These are phyloP conservation scores for Zangia roseola DNA, from an alignment of 768 basidiomycete genomes.

Conservation along the genomic window DNA sequence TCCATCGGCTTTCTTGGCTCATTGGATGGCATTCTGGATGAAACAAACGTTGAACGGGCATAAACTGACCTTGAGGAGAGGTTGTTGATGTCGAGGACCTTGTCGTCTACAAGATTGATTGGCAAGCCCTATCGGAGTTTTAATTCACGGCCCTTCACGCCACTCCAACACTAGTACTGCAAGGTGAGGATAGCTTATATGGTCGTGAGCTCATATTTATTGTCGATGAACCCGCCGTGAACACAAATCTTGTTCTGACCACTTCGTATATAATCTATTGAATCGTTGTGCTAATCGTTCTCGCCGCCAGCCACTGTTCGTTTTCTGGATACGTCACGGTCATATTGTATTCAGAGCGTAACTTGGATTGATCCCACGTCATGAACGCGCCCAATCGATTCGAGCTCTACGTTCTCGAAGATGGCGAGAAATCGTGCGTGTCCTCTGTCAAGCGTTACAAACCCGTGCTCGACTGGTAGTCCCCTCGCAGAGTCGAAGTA, in stretches of 20 bases:
- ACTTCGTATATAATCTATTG: neutral
- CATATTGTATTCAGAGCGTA: neutral
- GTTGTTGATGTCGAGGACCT: constrained; percentile 44
- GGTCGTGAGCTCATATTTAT: constrained; percentile 62
- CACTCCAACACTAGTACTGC: constrained; percentile 23
- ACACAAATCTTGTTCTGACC: constrained; percentile 51
- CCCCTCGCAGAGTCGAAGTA: constrained; percentile 71
- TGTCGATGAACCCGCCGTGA: constrained; percentile 64
- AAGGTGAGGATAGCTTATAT: constrained; percentile 29
- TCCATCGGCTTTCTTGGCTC: constrained; percentile 4
- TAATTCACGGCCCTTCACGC: constrained; percentile 18
- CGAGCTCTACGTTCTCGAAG: constrained; percentile 88
- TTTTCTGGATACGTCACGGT: constrained; percentile 1
- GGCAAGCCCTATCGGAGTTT: constrained; percentile 25
- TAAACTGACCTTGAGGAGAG: constrained; percentile 69
- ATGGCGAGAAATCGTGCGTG: constrained; percentile 91
- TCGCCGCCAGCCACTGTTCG: neutral
- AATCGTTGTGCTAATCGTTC: constrained; percentile 10
- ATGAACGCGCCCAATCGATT: constrained; percentile 97
- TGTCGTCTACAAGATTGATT: constrained; percentile 1
- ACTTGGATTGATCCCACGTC: constrained; percentile 4
- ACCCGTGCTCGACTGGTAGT: constrained; percentile 1
- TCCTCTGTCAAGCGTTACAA: neutral
- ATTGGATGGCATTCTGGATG: constrained; percentile 14
- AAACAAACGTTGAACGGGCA: constrained; percentile 20